A percentile compares a stretch with the other conserved stretches of the same genome.
Evolutionary conservation across 73 alveolate species (phyloP).

Genomic region (Halteria grandinella): DNA sequence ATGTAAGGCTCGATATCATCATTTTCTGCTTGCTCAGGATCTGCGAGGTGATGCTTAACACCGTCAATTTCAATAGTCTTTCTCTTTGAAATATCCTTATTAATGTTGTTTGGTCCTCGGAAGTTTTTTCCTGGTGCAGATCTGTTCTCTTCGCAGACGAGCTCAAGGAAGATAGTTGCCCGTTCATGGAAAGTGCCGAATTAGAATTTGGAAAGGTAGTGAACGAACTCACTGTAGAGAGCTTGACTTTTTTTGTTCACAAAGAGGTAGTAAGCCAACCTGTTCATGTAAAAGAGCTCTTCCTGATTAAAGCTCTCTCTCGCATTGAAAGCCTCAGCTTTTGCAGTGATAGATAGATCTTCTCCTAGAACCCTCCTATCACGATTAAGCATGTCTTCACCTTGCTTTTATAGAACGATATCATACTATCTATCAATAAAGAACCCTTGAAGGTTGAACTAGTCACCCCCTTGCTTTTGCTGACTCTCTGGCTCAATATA

Average conservation of each 20-base stretch:
- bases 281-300: conserved; percentile 45
- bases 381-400: neutral
- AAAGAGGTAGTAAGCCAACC: conserved; percentile 47
- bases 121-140: no score
- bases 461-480: no score
- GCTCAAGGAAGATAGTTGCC: conserved; percentile 8
- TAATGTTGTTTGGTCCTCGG: no score
- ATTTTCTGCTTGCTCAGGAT: no score
- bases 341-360: neutral
- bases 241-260: conserved; percentile 1
- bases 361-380: conserved; percentile 3
- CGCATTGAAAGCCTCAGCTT: no score
- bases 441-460: conserved; percentile 4
- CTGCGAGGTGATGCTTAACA: no score
- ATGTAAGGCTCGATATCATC: no score
- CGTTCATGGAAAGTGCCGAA: neutral
- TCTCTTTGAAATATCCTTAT: no score
- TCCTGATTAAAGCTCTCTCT: conserved; percentile 53
- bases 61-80: no score
- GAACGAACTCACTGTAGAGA: neutral
- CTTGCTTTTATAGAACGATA: conserved; percentile 4
- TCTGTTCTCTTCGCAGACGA: conserved; percentile 30
- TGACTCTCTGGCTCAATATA: conserved; percentile 5
- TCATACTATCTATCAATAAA: conserved; percentile 51
- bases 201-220: neutral